phyloP scores from a whole-genome alignment of 768 basidiomycete genomes.

The Daedaleopsis nitida region DNA sequence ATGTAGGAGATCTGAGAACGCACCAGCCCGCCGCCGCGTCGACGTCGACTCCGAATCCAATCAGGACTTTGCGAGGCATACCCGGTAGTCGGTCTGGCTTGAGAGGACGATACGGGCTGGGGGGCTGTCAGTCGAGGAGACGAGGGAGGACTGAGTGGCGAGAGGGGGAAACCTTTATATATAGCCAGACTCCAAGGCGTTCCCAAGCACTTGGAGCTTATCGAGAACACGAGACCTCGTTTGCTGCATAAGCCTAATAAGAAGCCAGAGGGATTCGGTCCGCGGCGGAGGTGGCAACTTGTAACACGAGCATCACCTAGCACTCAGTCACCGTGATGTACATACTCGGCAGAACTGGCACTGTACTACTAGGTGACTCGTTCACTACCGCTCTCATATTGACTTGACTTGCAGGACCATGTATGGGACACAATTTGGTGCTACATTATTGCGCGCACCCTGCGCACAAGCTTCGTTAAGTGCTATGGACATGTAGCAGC shows the following conservation, averaged over 20 bases:
- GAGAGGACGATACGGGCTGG: too few species aligned
- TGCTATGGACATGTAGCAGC: too few species aligned
- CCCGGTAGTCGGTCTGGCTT: neutral
- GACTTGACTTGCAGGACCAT: too few species aligned
- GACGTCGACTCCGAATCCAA: slow-evolving; percentile 71
- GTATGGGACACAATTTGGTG: too few species aligned
- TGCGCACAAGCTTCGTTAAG: too few species aligned
- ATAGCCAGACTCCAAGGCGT: neutral
- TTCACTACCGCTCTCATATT: too few species aligned
- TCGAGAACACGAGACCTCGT: neutral
- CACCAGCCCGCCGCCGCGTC: slow-evolving; percentile 80
- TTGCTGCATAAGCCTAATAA: neutral
- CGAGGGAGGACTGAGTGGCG: neutral
- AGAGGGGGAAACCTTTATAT: neutral
- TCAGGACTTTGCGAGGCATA: slow-evolving; percentile 59
- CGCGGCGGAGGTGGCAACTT: neutral
- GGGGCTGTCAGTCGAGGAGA: neutral
- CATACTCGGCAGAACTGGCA: too few species aligned
- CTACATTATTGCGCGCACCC: too few species aligned
- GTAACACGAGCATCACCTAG: too few species aligned
- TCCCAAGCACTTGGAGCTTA: neutral
- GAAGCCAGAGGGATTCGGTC: neutral
- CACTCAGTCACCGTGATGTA: too few species aligned
- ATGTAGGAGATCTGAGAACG: slow-evolving; percentile 18
- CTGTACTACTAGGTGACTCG: too few species aligned